Percentiles rank a stretch among this genome's conserved stretches.
phyloP scores from a whole-genome alignment of 768 basidiomycete species.

The Lactarius deliciosus region DNA sequence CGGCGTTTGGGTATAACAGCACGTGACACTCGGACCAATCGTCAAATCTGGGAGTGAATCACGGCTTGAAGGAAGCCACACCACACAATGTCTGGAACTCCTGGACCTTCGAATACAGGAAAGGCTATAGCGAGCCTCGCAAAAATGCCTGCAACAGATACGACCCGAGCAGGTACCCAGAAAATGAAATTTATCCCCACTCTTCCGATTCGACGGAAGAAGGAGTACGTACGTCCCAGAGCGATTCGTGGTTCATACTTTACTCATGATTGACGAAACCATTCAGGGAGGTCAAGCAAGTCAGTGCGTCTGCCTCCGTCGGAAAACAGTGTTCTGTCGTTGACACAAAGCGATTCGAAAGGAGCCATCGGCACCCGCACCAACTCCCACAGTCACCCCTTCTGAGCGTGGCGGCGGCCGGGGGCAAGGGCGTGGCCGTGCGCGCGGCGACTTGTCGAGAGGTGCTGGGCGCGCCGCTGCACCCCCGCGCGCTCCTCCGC shows the following conservation, averaged over 20 bases:
- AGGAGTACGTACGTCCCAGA: slow-evolving; percentile 66
- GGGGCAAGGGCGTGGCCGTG: slow-evolving; percentile 39
- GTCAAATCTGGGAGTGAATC: no score
- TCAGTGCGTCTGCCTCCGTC: slow-evolving; percentile 8
- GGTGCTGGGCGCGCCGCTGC: slow-evolving; percentile 43
- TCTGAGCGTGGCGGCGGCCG: slow-evolving; percentile 52
- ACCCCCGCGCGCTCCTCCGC: slow-evolving; percentile 46
- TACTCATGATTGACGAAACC: slow-evolving; percentile 19
- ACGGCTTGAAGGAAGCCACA: neutral
- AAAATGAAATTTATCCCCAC: slow-evolving; percentile 82
- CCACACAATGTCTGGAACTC: slow-evolving; percentile 24
- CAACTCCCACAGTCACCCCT: slow-evolving; percentile 37
- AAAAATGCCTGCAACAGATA: slow-evolving; percentile 59
- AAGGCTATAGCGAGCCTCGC: slow-evolving; percentile 79
- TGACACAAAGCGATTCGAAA: slow-evolving; percentile 37
- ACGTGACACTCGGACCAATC: neutral
- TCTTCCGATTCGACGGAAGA: slow-evolving; percentile 71
- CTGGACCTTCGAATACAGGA: slow-evolving; percentile 36
- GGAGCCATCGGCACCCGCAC: slow-evolving; percentile 46
- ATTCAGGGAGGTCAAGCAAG: slow-evolving; percentile 63
- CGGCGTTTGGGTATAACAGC: neutral
- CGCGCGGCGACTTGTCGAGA: slow-evolving; percentile 53
- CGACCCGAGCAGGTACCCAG: slow-evolving; percentile 70
- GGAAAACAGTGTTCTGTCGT: neutral
- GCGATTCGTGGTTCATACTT: slow-evolving; percentile 26